Evolutionary conservation across 352 stramenopile genomes (phyloP).

Genomic region (Chrysophaeum taylorii): DNA sequence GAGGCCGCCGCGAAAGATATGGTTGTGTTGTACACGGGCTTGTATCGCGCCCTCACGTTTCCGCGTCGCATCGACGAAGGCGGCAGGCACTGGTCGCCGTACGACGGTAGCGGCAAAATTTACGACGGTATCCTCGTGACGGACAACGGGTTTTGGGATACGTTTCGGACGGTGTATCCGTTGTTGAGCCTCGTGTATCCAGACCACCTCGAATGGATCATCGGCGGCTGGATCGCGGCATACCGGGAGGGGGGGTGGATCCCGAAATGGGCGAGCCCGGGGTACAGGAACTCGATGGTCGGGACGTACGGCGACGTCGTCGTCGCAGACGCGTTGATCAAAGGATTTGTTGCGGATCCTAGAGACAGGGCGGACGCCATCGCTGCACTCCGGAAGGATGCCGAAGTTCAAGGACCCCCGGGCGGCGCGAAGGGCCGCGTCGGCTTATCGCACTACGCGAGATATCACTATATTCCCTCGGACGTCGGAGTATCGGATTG

Average conservation of each 20-base stretch:
- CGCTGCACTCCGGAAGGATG: conserved; percentile 24
- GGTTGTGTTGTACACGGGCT: conserved; percentile 28
- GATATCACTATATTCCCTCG: conserved; percentile 20
- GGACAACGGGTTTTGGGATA: conserved; percentile 37
- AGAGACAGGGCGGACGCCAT: conserved; percentile 15
- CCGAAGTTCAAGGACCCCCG: conserved; percentile 17
- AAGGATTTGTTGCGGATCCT: too few relatives aligned
- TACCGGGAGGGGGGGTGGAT: conserved; percentile 31
- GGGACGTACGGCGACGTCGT: conserved; percentile 32
- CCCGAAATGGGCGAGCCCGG: conserved; percentile 30
- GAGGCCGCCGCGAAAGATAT: too few relatives aligned
- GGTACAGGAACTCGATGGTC: conserved; percentile 26
- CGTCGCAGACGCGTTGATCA: conserved; percentile 30
- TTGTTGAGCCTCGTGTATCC: conserved; percentile 27
- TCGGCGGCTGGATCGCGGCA: conserved; percentile 33
- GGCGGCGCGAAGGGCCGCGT: conserved; percentile 11
- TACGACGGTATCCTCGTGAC: conserved; percentile 22
- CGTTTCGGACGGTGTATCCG: conserved; percentile 32
- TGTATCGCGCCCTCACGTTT: conserved; percentile 33
- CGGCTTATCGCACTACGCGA: conserved; percentile 21
- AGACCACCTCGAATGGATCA: conserved; percentile 25
- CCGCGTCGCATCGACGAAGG: conserved; percentile 27
- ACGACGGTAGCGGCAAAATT: not conserved
- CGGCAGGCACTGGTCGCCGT: conserved; percentile 22
- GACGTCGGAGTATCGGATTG: conserved; percentile 11